phyloP scores from a whole-genome alignment of 1,284 basidiomycete genomes.

The Ceratobasidium sp. region DNA sequence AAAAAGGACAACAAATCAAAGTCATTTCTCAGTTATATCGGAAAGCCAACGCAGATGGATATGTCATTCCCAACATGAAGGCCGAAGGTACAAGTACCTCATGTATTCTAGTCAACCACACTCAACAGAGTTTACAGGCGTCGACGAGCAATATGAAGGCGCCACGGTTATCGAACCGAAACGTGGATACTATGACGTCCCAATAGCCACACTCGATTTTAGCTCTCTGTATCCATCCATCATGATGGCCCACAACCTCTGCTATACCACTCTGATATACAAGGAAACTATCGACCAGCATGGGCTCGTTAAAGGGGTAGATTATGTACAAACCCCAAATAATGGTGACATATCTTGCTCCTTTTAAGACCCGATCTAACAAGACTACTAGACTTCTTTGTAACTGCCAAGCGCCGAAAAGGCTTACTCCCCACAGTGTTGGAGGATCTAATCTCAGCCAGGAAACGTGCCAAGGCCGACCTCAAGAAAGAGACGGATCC shows the following conservation, averaged over 20 bases:
- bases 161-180: constrained; percentile 95
- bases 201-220: constrained; percentile 96
- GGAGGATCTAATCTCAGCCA: constrained; percentile 87
- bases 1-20: constrained; percentile 94
- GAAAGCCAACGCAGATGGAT: constrained; percentile 84
- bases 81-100: constrained; percentile 66
- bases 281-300: constrained; percentile 77
- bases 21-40: constrained; percentile 92
- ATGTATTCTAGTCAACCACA: background rate
- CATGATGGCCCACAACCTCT: constrained; percentile 99
- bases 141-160: constrained; percentile 94
- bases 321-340: constrained; percentile 89
- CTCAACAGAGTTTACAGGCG: constrained; percentile 56
- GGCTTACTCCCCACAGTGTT: constrained; percentile 88
- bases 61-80: constrained; percentile 81
- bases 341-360: constrained; percentile 67
- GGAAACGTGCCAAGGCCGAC: constrained; percentile 91
- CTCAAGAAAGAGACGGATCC: constrained; percentile 94
- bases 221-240: constrained; percentile 96
- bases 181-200: constrained; percentile 91
- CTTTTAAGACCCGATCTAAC: constrained; percentile 15
- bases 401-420: constrained; percentile 72
- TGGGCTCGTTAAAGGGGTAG: constrained; percentile 77
- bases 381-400: constrained; percentile 74
- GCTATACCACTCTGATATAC: constrained; percentile 90